Evolutionary conservation across 2,329 filamentous ascomycete genomes (phyloP).

Genomic region (Aspergillus quadricinctus): DNA sequence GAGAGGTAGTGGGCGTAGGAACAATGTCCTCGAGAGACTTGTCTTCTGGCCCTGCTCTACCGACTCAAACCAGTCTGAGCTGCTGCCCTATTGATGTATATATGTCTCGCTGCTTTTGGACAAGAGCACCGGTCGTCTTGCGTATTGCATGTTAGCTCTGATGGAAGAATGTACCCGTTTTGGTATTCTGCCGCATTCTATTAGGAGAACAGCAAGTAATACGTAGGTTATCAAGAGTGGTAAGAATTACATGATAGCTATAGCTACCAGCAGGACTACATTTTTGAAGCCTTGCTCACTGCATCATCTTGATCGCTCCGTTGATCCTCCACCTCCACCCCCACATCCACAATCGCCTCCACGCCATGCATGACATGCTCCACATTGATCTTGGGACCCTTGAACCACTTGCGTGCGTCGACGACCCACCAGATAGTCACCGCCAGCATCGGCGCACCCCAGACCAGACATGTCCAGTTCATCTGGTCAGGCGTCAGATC

Average conservation of each 20-base stretch:
- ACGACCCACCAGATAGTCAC: constrained; percentile 61
- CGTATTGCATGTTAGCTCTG: neutral
- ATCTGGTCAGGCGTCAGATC: constrained; percentile 52
- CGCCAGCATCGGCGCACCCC: constrained; percentile 59
- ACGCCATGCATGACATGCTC: constrained; percentile 44
- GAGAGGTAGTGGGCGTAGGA: neutral
- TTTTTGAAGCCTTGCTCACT: neutral
- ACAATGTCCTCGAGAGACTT: neutral
- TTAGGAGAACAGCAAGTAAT: neutral
- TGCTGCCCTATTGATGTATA: neutral
- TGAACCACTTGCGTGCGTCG: constrained; percentile 64
- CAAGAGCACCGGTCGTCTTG: neutral
- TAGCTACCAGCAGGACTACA: neutral
- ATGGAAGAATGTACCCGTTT: neutral
- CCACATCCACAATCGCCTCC: constrained; percentile 22
- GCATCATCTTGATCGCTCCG: neutral
- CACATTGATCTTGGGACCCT: constrained; percentile 65
- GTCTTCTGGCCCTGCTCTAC: neutral
- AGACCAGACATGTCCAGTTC: constrained; percentile 68
- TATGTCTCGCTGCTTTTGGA: neutral
- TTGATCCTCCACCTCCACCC: constrained; percentile 13
- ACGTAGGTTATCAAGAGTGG: neutral
- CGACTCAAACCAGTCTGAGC: neutral
- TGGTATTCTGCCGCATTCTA: neutral
- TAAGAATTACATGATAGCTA: neutral